phyloP scores from a whole-genome alignment of 148 eudicot genomes.

The Pharnaceum exiguum region DNA sequence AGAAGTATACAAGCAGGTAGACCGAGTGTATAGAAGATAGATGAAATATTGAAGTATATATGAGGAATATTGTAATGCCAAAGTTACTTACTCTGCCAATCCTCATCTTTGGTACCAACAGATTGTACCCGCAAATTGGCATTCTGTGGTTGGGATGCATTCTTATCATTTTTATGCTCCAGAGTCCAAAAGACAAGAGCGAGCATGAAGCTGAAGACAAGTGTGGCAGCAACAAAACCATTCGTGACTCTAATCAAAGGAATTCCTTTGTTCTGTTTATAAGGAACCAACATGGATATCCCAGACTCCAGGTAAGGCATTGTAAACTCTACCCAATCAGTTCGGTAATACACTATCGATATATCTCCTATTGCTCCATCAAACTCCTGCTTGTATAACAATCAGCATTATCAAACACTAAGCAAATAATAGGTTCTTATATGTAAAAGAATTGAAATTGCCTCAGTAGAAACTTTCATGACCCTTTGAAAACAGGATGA shows the following conservation, averaged over 20 bases:
- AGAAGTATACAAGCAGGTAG: too few relatives aligned
- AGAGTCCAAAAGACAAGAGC: constrained; percentile 16
- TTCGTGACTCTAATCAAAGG: constrained; percentile 19
- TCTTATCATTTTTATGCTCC: constrained; percentile 18
- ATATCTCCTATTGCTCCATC: constrained; percentile 40
- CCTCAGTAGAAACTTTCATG: too few relatives aligned
- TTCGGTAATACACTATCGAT: constrained; percentile 29
- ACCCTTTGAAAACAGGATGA: too few relatives aligned
- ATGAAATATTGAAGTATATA: not conserved
- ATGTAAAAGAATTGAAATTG: too few relatives aligned
- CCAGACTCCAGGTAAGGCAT: constrained; percentile 48
- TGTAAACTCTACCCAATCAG: constrained; percentile 41
- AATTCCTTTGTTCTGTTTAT: constrained; percentile 4
- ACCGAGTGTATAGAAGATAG: too few relatives aligned
- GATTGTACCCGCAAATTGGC: not conserved
- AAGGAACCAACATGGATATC: constrained; percentile 38
- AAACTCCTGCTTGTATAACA: constrained; percentile 22
- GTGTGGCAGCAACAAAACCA: constrained; percentile 22
- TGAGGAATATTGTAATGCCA: not conserved
- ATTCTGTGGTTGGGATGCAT: not conserved
- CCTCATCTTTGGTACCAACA: not conserved
- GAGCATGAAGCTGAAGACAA: constrained; percentile 18
- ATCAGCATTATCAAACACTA: too few relatives aligned
- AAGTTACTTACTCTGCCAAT: constrained; percentile 13
- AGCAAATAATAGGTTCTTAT: too few relatives aligned